phyloP scores from a whole-genome alignment of 1,284 basidiomycete genomes.

The Earliella scabrosa region DNA sequence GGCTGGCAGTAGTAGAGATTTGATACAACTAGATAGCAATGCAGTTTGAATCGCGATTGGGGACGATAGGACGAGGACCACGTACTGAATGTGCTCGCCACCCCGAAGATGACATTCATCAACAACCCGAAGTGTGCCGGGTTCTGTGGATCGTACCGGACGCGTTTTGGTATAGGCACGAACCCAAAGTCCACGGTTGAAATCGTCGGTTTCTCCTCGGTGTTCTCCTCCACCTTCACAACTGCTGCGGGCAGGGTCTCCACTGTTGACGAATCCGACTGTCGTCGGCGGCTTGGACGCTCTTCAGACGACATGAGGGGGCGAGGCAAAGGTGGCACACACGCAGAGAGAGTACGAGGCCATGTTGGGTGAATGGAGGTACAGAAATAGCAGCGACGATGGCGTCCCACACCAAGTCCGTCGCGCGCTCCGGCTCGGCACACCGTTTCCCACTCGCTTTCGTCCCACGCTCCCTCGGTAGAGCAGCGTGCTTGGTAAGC shows the following conservation, averaged over 20 bases:
- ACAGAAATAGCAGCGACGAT: slow-evolving; percentile 2
- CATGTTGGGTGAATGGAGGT: background rate
- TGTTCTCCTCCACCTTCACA: background rate
- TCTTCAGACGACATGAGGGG: background rate
- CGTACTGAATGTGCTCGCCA: slow-evolving; percentile 67
- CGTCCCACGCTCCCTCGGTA: background rate
- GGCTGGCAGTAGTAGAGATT: slow-evolving; percentile 81
- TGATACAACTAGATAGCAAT: slow-evolving; percentile 45
- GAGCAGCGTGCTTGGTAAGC: too few species aligned
- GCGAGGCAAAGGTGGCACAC: background rate
- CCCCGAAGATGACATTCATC: slow-evolving; percentile 68
- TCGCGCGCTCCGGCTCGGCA: slow-evolving; percentile 12
- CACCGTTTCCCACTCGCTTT: slow-evolving; percentile 9
- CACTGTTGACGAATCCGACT: slow-evolving; percentile 2
- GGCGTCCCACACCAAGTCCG: background rate
- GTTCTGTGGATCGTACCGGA: slow-evolving; percentile 61
- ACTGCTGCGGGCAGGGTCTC: slow-evolving; percentile 3
- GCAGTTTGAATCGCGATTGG: background rate
- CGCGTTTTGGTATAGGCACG: slow-evolving; percentile 64
- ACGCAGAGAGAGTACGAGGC: background rate
- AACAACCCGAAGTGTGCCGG: slow-evolving; percentile 64
- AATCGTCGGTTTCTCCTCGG: background rate
- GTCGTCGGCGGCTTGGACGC: background rate
- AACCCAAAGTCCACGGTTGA: slow-evolving; percentile 56
- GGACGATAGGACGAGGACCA: background rate